phyloP scores from a whole-genome alignment of 495 filamentous ascomycete species.

The Talaromyces proteolyticus region DNA sequence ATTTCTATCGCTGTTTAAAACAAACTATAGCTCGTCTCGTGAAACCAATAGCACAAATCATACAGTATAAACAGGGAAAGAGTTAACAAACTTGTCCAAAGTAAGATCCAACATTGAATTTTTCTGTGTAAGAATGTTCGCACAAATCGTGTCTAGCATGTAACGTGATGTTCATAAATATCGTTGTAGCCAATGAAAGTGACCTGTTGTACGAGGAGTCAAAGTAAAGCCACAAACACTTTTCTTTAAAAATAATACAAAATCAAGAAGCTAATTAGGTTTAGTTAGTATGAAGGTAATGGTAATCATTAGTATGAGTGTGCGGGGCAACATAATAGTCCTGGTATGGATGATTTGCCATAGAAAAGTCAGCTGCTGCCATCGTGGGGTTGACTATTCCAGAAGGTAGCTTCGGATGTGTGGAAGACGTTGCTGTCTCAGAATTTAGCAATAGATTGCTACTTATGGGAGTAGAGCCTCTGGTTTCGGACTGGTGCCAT shows the following conservation, averaged over 20 bases:
- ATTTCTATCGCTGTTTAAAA: too few relatives aligned
- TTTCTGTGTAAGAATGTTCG: background rate
- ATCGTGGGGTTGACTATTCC: constrained; percentile 61
- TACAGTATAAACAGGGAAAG: too few relatives aligned
- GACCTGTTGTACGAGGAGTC: background rate
- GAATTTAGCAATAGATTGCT: constrained; percentile 17
- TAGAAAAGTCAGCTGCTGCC: constrained; percentile 61
- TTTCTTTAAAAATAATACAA: background rate
- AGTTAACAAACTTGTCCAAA: background rate
- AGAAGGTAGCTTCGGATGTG: constrained; percentile 24
- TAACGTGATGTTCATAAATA: background rate
- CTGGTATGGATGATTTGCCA: constrained; percentile 72
- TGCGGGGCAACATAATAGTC: constrained; percentile 50
- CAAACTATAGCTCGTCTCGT: too few relatives aligned
- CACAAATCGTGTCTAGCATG: background rate
- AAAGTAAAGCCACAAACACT: too few relatives aligned
- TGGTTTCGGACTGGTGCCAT: constrained; percentile 45
- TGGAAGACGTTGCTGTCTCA: constrained; percentile 12
- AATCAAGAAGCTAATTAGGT: background rate
- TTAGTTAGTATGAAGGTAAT: constrained; percentile 7
- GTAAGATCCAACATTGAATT: too few relatives aligned
- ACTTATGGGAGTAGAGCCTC: constrained; percentile 11
- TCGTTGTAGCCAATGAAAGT: too few relatives aligned
- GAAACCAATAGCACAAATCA: too few relatives aligned
- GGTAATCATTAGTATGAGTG: constrained; percentile 16